Percentiles rank a stretch among this genome's conserved stretches.
phyloP scores from a whole-genome alignment of 2,329 filamentous ascomycete genomes.

The Meredithiella fracta region DNA sequence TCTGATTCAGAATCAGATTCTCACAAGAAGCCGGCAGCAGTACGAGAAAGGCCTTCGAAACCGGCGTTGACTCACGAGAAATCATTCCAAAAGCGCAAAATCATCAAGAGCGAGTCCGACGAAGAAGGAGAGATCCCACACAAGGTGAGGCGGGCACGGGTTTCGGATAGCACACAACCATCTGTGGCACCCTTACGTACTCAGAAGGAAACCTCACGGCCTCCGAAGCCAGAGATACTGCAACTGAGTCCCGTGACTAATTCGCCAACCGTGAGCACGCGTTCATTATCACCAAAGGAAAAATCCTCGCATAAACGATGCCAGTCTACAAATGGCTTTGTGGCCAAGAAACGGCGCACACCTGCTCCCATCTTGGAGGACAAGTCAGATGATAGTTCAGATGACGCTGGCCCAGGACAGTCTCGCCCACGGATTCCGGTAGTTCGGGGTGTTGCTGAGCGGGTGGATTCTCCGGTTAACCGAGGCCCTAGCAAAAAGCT shows the following conservation, averaged over 20 bases:
- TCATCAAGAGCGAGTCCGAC: slow-evolving; percentile 37
- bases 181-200: slow-evolving; percentile 13
- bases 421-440: slow-evolving; percentile 37
- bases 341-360: slow-evolving; percentile 51
- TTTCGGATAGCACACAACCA: slow-evolving; percentile 4
- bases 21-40: slow-evolving; percentile 30
- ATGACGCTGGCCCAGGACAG: slow-evolving; percentile 41
- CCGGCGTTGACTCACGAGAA: slow-evolving; percentile 3
- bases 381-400: slow-evolving; percentile 50
- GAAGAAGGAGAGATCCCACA: slow-evolving; percentile 35
- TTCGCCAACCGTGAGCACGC: slow-evolving; percentile 10
- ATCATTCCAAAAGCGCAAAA: slow-evolving; percentile 33
- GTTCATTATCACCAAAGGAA: slow-evolving; percentile 44
- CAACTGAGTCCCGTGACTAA: neutral
- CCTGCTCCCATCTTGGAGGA: slow-evolving; percentile 48
- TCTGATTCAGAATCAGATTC: slow-evolving; percentile 40
- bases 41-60: slow-evolving; percentile 31
- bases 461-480: slow-evolving; percentile 49
- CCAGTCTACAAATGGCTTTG: slow-evolving; percentile 41
- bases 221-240: slow-evolving; percentile 3
- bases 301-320: slow-evolving; percentile 42
- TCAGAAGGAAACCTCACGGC: slow-evolving; percentile 9
- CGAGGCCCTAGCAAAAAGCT: slow-evolving; percentile 66
- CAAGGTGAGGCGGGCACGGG: slow-evolving; percentile 36
- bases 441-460: slow-evolving; percentile 38